These are phyloP conservation scores for Lactuca saligna DNA, from an alignment of 129 eudicot species.

Conservation along the genomic window DNA sequence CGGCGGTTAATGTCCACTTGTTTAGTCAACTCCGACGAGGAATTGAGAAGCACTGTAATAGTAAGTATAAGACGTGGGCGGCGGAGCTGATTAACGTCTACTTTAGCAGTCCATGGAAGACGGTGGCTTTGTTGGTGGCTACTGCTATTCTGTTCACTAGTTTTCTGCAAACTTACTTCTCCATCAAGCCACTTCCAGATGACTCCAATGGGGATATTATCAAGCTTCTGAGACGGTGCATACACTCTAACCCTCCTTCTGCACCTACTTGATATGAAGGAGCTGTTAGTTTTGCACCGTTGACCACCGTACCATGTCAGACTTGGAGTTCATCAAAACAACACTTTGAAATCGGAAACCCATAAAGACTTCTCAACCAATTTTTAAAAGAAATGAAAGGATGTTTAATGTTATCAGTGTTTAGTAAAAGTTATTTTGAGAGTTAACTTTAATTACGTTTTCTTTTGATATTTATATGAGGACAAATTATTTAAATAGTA, in stretches of 20 bases:
- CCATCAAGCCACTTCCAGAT: conserved; percentile 24
- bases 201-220: neutral
- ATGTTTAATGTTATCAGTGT: too few relatives aligned
- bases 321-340: too few relatives aligned
- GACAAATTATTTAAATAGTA: too few relatives aligned
- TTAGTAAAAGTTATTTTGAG: too few relatives aligned
- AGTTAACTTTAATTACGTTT: too few relatives aligned
- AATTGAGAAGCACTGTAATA: conserved; percentile 32
- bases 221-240: conserved; percentile 11
- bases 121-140: conserved; percentile 44
- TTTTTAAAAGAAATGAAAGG: too few relatives aligned
- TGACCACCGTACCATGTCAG: too few relatives aligned
- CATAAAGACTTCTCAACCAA: too few relatives aligned
- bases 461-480: too few relatives aligned
- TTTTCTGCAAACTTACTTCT: conserved; percentile 37
- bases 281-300: neutral
- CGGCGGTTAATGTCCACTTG: conserved; percentile 14
- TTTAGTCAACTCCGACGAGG: conserved; percentile 11
- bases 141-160: conserved; percentile 29
- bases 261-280: neutral
- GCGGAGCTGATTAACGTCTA: conserved; percentile 33
- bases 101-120: conserved; percentile 50
- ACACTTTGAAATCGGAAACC: too few relatives aligned
- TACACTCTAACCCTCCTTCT: neutral
- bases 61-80: conserved; percentile 32